Base-by-base conservation (phyloP, 306 rosid genomes). In the Astragalus membranaceus region DNA sequence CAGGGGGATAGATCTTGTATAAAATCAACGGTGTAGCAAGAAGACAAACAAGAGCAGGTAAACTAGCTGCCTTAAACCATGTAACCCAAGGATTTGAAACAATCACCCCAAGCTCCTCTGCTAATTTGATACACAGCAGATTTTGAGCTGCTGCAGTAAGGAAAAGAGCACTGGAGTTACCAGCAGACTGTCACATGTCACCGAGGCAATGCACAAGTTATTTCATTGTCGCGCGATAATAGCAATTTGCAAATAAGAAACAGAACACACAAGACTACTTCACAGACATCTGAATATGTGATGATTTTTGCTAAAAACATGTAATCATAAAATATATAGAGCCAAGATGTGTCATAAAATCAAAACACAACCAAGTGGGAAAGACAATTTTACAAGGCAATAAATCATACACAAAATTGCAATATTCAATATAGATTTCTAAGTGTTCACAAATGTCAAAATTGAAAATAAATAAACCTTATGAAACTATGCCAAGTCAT, bases 131-230 rank as follows among this genome's bases (percentile, higher is more conserved):
- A 78, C 97, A 89, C 37, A 94, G 87, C 75, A 94, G 69, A 80
- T 91, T 94, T 87, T 94, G 99, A 68, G 99, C 99, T 23, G 99
- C 99, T 70, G 97, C 99, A 69, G 99, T 94, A 58, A 94, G 84
- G 95, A 87, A 94, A 75, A 94, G 99, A 82, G 99, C 97, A 80
- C 99, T 94, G 70, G 97, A 94, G 88, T 86, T 91, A 77, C 92
- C 83, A 66, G 97, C 83, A 72, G 92, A 77, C 97, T 94, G 95
- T 77, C 89, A 84, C 13, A 39, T 60, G 30, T 73, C 85, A 88
- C 48, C 79, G 55, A 54, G 80, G 67, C 80, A 79, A 72, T 66
- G 64, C 74, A 81, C 63, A 70, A 80, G 81, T 81, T 70, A 86
- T 67, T 70, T 70, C 67, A 48, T 50, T 53, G 16, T 81, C 23